Evolutionary conservation across 345 rosid genomes (phyloP).

Genomic region (Aegle marmelos): DNA sequence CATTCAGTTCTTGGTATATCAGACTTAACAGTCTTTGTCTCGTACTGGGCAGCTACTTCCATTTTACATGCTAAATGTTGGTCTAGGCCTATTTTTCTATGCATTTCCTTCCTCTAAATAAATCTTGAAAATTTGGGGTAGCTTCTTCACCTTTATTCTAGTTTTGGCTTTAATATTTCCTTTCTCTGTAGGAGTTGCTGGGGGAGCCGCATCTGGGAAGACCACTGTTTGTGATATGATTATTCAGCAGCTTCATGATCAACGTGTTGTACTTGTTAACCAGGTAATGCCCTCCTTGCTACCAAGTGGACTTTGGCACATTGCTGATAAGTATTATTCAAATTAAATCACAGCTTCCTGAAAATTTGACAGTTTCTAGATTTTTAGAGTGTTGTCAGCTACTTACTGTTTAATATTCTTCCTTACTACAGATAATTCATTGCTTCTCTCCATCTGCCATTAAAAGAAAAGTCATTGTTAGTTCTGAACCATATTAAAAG

Average conservation of each 20-base stretch:
- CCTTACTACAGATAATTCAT: neutral
- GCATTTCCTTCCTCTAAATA: neutral
- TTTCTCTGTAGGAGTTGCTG: constrained; percentile 72
- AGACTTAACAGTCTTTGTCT: neutral
- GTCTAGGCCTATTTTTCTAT: neutral
- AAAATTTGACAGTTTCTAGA: neutral
- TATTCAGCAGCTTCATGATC: constrained; percentile 98
- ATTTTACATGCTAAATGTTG: neutral
- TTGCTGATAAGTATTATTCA: neutral
- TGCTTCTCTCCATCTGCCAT: neutral
- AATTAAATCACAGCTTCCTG: neutral
- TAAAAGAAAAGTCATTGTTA: neutral
- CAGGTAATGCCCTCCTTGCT: constrained; percentile 48
- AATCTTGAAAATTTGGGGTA: neutral
- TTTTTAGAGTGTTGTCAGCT: neutral
- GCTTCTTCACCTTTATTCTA: constrained; percentile 1
- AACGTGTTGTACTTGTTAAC: constrained; percentile 94
- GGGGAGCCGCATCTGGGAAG: constrained; percentile 98
- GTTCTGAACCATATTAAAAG: neutral
- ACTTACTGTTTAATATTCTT: neutral
- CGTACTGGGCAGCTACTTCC: neutral
- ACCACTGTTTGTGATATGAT: constrained; percentile 99
- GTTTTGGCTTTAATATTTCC: constrained; percentile 1
- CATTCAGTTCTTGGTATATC: neutral
- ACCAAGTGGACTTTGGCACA: neutral